phyloP scores from a whole-genome alignment of 2,329 filamentous ascomycete genomes.

The Pseudodiploospora longispora region DNA sequence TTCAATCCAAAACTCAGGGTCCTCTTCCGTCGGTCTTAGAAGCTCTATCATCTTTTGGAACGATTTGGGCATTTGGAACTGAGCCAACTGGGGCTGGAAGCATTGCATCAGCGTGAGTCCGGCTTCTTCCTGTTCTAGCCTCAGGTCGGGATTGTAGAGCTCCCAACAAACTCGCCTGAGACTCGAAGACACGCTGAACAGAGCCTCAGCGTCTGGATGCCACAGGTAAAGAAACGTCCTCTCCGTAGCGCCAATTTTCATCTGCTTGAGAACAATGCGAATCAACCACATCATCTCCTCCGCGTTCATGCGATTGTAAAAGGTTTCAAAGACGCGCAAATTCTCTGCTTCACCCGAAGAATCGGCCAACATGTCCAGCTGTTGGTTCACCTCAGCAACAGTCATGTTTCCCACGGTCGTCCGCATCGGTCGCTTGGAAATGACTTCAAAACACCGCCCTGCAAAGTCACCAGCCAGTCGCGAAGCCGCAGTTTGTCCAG shows the following conservation, averaged over 20 bases:
- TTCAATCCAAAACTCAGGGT: slow-evolving; percentile 87
- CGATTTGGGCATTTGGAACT: slow-evolving; percentile 73
- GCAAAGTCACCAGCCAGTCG: slow-evolving; percentile 85
- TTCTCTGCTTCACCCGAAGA: slow-evolving; percentile 79
- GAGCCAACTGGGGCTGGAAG: slow-evolving; percentile 91
- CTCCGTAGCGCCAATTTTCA: slow-evolving; percentile 71
- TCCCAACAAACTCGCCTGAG: slow-evolving; percentile 93
- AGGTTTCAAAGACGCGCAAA: slow-evolving; percentile 68
- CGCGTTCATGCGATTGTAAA: slow-evolving; percentile 87
- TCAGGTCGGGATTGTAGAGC: slow-evolving; percentile 62
- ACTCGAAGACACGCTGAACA: slow-evolving; percentile 88
- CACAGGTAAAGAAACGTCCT: slow-evolving; percentile 78
- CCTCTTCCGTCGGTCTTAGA: slow-evolving; percentile 56
- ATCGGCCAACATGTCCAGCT: slow-evolving; percentile 69
- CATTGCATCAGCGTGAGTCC: slow-evolving; percentile 83
- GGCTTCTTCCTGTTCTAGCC: slow-evolving; percentile 66
- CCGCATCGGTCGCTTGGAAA: slow-evolving; percentile 75
- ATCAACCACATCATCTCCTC: slow-evolving; percentile 93
- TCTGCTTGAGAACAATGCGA: slow-evolving; percentile 78
- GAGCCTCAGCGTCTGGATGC: slow-evolving; percentile 67
- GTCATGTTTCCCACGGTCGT: slow-evolving; percentile 68
- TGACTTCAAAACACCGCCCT: slow-evolving; percentile 75
- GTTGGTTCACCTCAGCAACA: slow-evolving; percentile 81
- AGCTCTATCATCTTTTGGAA: slow-evolving; percentile 73
- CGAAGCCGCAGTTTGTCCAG: slow-evolving; percentile 55